A percentile compares a stretch with the other conserved stretches of the same genome.
These are phyloP conservation scores for Fagopyrum homotropicum DNA, from an alignment of 148 eudicot genomes.

Conservation along the genomic window DNA sequence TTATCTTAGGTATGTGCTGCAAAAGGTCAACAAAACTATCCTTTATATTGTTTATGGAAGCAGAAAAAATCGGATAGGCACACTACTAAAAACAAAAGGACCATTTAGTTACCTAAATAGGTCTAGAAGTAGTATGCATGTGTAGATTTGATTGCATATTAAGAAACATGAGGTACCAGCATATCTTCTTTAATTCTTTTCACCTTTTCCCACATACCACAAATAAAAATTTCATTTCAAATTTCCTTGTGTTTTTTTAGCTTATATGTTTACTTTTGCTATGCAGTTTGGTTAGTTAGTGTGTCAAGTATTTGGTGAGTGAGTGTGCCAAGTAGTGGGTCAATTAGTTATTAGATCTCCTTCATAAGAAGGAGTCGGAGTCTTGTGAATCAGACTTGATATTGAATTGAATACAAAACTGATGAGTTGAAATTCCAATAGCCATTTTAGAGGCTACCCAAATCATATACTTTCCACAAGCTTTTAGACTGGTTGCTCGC, in stretches of 20 bases:
- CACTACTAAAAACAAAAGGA: neutral
- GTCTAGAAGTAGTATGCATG: neutral
- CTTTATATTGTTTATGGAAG: neutral
- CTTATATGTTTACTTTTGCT: no score
- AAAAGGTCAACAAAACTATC: slow-evolving; percentile 9
- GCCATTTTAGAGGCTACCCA: neutral
- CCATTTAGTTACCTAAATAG: neutral
- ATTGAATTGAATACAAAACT: no score
- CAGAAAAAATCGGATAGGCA: neutral
- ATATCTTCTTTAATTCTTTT: neutral
- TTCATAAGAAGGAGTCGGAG: no score
- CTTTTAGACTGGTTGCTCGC: neutral
- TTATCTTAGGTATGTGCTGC: slow-evolving; percentile 93
- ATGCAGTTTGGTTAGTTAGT: no score
- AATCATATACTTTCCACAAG: neutral
- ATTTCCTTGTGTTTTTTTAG: neutral
- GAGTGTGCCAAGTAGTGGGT: no score
- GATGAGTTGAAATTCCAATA: neutral
- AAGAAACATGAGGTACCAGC: neutral
- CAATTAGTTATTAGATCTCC: no score
- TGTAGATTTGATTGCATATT: neutral
- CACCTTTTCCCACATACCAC: neutral
- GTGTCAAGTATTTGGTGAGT: no score
- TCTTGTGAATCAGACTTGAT: no score
- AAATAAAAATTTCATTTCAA: neutral